Percentiles rank a stretch among this genome's conserved stretches.
Evolutionary conservation across 768 basidiomycete species (phyloP).

Genomic region (Exidia glandulosa): DNA sequence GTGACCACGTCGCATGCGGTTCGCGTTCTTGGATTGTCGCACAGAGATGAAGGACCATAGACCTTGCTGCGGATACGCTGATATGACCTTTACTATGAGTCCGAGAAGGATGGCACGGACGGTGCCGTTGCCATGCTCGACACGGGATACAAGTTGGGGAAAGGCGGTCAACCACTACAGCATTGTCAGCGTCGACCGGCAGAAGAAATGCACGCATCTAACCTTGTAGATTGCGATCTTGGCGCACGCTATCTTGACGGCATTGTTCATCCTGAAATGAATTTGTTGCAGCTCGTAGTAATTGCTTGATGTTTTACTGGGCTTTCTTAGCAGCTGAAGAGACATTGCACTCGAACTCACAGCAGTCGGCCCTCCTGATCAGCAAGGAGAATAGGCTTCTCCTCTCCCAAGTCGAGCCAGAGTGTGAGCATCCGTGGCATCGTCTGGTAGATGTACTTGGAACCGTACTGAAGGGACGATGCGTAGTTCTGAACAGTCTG

Average conservation of each 20-base stretch:
- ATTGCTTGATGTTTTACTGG: too few species aligned
- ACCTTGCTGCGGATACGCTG: constrained; percentile 78
- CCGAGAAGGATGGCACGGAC: constrained; percentile 49
- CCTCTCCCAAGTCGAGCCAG: constrained; percentile 87
- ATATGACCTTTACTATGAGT: constrained; percentile 66
- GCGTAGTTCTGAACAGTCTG: constrained; percentile 57
- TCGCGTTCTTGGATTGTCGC: constrained; percentile 65
- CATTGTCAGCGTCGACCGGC: constrained; percentile 3
- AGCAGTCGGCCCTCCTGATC: neutral
- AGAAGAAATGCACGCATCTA: constrained; percentile 5
- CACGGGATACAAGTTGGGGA: constrained; percentile 91
- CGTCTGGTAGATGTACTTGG: constrained; percentile 94
- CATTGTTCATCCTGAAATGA: too few species aligned
- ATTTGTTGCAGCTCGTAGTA: too few species aligned
- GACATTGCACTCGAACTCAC: neutral
- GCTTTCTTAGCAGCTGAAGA: too few species aligned
- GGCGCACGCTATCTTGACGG: constrained; percentile 44
- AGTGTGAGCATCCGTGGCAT: constrained; percentile 88
- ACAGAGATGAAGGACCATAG: constrained; percentile 89
- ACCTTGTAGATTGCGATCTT: constrained; percentile 75
- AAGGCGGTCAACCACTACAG: constrained; percentile 89
- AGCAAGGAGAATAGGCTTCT: constrained; percentile 13
- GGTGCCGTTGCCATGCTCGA: constrained; percentile 57
- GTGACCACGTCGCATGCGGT: constrained; percentile 49
- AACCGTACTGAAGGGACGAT: constrained; percentile 65